A percentile compares a stretch with the other conserved stretches of the same genome.
Evolutionary conservation across 2,329 filamentous ascomycete species (phyloP).

Genomic region (Colletotrichum liaoningense): DNA sequence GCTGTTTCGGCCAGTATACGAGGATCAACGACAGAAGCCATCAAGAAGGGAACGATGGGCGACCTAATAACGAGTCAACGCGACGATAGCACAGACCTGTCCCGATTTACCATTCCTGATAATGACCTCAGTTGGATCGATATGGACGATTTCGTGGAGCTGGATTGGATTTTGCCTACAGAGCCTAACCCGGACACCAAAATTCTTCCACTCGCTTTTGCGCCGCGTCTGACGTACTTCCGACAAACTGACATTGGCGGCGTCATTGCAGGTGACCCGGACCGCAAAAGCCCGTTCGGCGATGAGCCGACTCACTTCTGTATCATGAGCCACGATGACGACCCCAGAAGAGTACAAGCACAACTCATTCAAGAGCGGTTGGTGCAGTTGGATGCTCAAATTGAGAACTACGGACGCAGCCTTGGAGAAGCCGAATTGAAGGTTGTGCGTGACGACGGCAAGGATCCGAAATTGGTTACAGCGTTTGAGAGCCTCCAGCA

Average conservation of each 20-base stretch:
- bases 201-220: conserved; percentile 91
- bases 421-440: conserved; percentile 82
- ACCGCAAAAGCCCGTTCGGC: conserved; percentile 89
- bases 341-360: conserved; percentile 88
- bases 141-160: conserved; percentile 98
- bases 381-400: conserved; percentile 81
- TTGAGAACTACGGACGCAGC: conserved; percentile 77
- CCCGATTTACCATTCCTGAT: conserved; percentile 94
- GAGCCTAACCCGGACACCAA: conserved; percentile 93
- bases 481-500: conserved; percentile 71
- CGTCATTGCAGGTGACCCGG: conserved; percentile 81
- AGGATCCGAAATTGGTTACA: conserved; percentile 62
- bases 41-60: conserved; percentile 70
- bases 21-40: conserved; percentile 81
- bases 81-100: conserved; percentile 75
- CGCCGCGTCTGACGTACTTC: conserved; percentile 97
- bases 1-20: conserved; percentile 92
- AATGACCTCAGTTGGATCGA: conserved; percentile 97
- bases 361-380: conserved; percentile 86
- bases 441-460: conserved; percentile 62
- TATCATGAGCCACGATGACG: conserved; percentile 91
- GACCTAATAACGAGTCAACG: conserved; percentile 65
- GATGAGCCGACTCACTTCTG: conserved; percentile 94
- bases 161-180: conserved; percentile 94
- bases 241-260: conserved; percentile 93